Base-by-base conservation (phyloP, 805 yeast genomes). In the Millerozyma acaciae region DNA sequence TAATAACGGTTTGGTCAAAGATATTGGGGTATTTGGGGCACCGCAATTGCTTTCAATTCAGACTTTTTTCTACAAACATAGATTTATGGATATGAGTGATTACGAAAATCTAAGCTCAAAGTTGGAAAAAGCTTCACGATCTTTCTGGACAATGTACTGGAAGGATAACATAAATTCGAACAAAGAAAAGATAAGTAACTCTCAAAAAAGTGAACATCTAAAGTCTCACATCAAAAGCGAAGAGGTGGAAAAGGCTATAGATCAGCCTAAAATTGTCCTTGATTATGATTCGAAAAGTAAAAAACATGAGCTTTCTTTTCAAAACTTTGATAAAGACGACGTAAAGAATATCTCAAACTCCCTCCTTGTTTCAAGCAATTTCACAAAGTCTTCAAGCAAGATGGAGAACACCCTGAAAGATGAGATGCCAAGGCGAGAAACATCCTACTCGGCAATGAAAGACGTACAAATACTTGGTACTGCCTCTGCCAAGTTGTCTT, bases 401-500 rank as follows among this genome's bases (percentile, higher is more conserved):
- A n/a, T n/a, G n/a, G n/a, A n/a, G n/a, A n/a, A n/a, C n/a, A n/a
- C n/a, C n/a, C n/a, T n/a, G n/a, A n/a, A n/a, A n/a, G n/a, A n/a
- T n/a, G n/a, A n/a, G n/a, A n/a, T n/a, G n/a, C n/a, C n/a, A n/a
- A n/a, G n/a, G n/a, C n/a, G n/a, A n/a, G 26, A 33, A n/a, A n/a
- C n/a, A n/a, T 38, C 50, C 1, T 47, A 36, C 26, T 34, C 47
- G 15, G 28, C 37, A 4, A 39, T 50, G 1, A 48, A 65, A 31
- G 36, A 48, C n/a, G 65, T 80, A 0, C 48, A 37, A 9, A 51
- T 78, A 1, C 35, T 73, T n/a, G 87, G 88, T 2, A 73, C 84
- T 0, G 72, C 79, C 1, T 80, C 87, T 0, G 58, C 79, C 0
- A 82, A 82, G 44, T 53, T 81, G 10, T 74, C 85, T 4, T 81